Evolutionary conservation across 2,329 filamentous ascomycete genomes (phyloP).

Genomic region (Aureobasidium sp.): DNA sequence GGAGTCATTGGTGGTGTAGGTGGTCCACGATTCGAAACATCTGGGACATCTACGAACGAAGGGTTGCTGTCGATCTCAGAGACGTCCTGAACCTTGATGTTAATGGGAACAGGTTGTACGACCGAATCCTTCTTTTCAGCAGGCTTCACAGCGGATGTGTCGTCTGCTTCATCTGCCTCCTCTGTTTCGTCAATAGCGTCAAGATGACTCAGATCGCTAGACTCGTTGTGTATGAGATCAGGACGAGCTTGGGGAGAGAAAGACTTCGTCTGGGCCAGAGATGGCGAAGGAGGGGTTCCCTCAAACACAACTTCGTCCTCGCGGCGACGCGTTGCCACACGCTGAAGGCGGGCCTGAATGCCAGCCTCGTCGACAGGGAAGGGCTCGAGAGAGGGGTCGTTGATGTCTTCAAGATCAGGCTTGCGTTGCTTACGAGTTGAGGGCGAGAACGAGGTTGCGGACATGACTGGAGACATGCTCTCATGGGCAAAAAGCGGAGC

Average conservation of each 20-base stretch:
- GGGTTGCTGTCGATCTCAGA: not conserved
- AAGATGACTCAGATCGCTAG: constrained; percentile 9
- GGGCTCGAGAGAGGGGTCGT: constrained; percentile 25
- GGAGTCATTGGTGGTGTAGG: constrained; percentile 29
- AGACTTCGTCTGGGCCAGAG: not conserved
- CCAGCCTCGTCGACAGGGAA: constrained; percentile 30
- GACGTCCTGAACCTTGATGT: not conserved
- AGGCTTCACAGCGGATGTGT: not conserved
- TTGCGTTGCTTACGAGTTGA: not conserved
- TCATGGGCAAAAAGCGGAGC: constrained; percentile 28
- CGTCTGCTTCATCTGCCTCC: not conserved
- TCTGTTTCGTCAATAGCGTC: constrained; percentile 13
- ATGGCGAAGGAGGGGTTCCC: constrained; percentile 16
- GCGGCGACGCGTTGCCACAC: constrained; percentile 18
- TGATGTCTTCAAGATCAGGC: constrained; percentile 20
- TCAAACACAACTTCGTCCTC: constrained; percentile 20
- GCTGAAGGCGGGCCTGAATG: constrained; percentile 27
- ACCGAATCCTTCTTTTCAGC: not conserved
- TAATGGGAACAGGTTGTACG: not conserved
- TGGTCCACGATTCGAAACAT: constrained; percentile 15
- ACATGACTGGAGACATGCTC: constrained; percentile 15
- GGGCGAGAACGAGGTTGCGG: not conserved
- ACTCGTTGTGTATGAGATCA: not conserved
- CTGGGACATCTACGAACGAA: not conserved
- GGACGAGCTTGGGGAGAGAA: not conserved